Conservation (phyloP, 192 early-diverging fungal genomes). For the Podila horticola region DNA sequence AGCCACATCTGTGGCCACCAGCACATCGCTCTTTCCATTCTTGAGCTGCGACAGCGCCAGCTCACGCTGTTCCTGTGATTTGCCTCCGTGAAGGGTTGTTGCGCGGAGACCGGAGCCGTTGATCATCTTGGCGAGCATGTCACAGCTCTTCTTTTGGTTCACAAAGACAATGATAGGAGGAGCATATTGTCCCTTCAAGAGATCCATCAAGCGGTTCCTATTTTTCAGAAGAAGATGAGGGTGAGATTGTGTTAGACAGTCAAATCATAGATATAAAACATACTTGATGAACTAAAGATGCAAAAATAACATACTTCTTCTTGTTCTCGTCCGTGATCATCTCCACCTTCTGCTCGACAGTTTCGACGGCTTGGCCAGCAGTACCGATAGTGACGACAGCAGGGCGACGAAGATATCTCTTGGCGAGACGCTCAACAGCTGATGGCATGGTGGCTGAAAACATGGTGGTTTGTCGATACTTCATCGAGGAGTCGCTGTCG, state of each 20-base stretch:
- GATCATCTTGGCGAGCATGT: slow-evolving; percentile 83
- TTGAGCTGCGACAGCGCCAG: slow-evolving; percentile 83
- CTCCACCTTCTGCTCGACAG: slow-evolving; percentile 96
- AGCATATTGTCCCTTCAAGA: slow-evolving; percentile 76
- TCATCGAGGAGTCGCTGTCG: slow-evolving; percentile 39
- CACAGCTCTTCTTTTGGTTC: slow-evolving; percentile 95
- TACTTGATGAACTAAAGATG: neutral
- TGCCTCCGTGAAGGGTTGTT: slow-evolving; percentile 93
- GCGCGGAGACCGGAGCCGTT: slow-evolving; percentile 78
- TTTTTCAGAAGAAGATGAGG: slow-evolving; percentile 23
- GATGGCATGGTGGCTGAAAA: slow-evolving; percentile 99
- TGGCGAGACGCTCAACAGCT: slow-evolving; percentile 93
- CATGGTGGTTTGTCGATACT: slow-evolving; percentile 97
- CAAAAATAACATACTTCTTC: slow-evolving; percentile 71
- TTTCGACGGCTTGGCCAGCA: slow-evolving; percentile 95
- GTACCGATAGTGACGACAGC: slow-evolving; percentile 97
- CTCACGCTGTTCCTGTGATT: slow-evolving; percentile 98
- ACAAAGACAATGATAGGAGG: slow-evolving; percentile 98
- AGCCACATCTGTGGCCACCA: slow-evolving; percentile 99
- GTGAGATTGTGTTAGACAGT: neutral
- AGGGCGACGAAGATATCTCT: slow-evolving; percentile 90
- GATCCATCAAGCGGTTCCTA: slow-evolving; percentile 78
- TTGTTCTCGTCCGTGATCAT: slow-evolving; percentile 86
- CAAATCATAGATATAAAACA: neutral
- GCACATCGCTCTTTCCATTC: slow-evolving; percentile 81